These are phyloP conservation scores for Hypoxylon rickii DNA, from an alignment of 495 filamentous ascomycete genomes.

Conservation along the genomic window DNA sequence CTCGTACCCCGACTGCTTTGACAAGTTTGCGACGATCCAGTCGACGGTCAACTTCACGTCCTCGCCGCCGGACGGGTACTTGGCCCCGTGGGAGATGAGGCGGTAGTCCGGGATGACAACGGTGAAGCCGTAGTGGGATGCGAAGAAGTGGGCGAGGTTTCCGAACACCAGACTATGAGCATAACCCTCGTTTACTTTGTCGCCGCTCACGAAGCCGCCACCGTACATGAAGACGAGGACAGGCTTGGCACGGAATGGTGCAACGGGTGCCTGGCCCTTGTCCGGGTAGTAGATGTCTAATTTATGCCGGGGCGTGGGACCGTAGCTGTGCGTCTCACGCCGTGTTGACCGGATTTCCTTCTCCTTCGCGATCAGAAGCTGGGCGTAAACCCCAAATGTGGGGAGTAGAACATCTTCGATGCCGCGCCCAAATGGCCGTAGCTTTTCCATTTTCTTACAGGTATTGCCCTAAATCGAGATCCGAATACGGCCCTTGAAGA, in stretches of 20 bases:
- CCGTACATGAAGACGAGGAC: constrained; percentile 52
- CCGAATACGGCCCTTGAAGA: too few relatives aligned
- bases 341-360: constrained; percentile 41
- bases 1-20: constrained; percentile 25
- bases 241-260: constrained; percentile 22
- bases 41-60: constrained; percentile 44
- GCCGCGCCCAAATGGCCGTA: constrained; percentile 41
- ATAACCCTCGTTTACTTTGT: constrained; percentile 36
- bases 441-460: constrained; percentile 51
- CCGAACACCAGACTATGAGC: constrained; percentile 40
- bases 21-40: constrained; percentile 36
- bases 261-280: not conserved
- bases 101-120: constrained; percentile 49
- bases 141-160: constrained; percentile 51
- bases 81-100: constrained; percentile 44
- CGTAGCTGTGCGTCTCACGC: constrained; percentile 41
- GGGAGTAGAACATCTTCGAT: constrained; percentile 40
- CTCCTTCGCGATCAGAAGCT: constrained; percentile 40
- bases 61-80: constrained; percentile 47
- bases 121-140: constrained; percentile 39
- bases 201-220: constrained; percentile 46
- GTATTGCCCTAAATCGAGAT: too few relatives aligned
- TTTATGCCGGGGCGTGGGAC: constrained; percentile 41
- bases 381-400: constrained; percentile 46
- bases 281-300: constrained; percentile 47